Evolutionary conservation across 2,329 filamentous ascomycete genomes (phyloP).

Genomic region (Daldinia eschscholtzii): DNA sequence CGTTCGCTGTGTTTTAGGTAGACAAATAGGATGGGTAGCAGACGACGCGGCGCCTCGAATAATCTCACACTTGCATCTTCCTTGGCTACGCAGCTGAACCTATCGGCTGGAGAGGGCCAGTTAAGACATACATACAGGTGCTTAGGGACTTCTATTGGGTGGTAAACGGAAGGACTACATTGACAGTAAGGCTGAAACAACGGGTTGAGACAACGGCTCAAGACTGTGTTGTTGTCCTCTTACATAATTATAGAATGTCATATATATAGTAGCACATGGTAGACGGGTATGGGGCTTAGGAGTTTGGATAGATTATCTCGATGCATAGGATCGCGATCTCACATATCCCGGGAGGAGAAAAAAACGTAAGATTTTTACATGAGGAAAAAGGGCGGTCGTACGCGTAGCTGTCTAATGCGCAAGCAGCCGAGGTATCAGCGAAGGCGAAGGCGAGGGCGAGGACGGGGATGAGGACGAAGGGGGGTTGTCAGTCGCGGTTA

Average conservation of each 20-base stretch:
- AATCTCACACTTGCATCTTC: not conserved
- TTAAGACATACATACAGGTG: conserved; percentile 8
- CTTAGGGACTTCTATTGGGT: not conserved
- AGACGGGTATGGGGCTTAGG: conserved; percentile 16
- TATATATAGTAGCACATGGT: conserved; percentile 23
- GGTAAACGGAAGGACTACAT: conserved; percentile 16
- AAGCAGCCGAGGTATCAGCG: conserved; percentile 17
- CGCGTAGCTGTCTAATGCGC: conserved; percentile 2
- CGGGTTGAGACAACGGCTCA: conserved; percentile 5
- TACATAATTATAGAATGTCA: conserved; percentile 28
- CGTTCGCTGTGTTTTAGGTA: not conserved
- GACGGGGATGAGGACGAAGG: not conserved
- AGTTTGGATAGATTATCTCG: conserved; percentile 29
- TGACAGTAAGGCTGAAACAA: conserved; percentile 28
- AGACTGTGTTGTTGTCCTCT: conserved; percentile 27
- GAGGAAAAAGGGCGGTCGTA: conserved; percentile 7
- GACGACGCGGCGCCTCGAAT: not conserved
- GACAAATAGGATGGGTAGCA: not conserved
- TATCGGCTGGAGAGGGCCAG: conserved; percentile 13
- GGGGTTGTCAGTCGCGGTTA: not conserved
- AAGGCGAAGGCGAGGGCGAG: not conserved
- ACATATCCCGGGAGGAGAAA: not conserved
- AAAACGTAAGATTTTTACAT: conserved; percentile 3
- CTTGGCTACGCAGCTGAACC: not conserved
- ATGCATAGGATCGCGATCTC: conserved; percentile 44